Evolutionary conservation across 2,329 filamentous ascomycete species (phyloP), one percentile per base, ranked within the genome.

Genomic region (Huntiella decipiens): DNA sequence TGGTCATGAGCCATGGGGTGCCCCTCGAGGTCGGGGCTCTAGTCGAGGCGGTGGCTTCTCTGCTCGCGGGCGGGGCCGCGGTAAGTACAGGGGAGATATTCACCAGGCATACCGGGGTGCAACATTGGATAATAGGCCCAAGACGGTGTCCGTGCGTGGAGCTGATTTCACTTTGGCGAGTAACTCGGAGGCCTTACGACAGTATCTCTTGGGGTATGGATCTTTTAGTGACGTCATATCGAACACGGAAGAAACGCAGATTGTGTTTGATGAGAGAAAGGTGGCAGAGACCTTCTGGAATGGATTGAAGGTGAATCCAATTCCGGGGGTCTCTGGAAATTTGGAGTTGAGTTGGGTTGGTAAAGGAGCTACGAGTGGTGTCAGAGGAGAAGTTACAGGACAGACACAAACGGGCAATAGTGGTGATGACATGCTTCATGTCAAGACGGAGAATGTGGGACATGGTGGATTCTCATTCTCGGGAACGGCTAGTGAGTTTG

Each of bases 71-170:
- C 56, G 63, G 2, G 57, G 58, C 17, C 45, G 38, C 56, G 57
- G 47, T 15, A 39, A 35, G n/a, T 49, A 43, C 34, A 43, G 47
- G 1, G 47, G 65, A 38, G 67, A 68, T 31, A 64, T 68, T 51
- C 68, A 70, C 40, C 67, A 69, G 2, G 70, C 68, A 1, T 77
- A 76, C 53, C 73, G 68, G 3, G 67, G 70, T 31, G 80, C 78
- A 53, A 78, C 79, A 13, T 66, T 91, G 16, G 83, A 91, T 55
- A 86, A 87, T 57, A 68, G 83, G 38, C 78, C 83, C 0, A 80
- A 73, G 57, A 77, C 70, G 51, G 64, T 91, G 7, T 68, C 71
- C 4, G 61, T 88, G 17, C 66, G 67, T 5, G 79, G 75, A 3
- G 68, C 74, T 8, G 75, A 77, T 59, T 76, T 79, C 55, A 74